These are phyloP conservation scores for Camelina neglecta DNA, from an alignment of 345 rosid genomes.

Conservation along the genomic window DNA sequence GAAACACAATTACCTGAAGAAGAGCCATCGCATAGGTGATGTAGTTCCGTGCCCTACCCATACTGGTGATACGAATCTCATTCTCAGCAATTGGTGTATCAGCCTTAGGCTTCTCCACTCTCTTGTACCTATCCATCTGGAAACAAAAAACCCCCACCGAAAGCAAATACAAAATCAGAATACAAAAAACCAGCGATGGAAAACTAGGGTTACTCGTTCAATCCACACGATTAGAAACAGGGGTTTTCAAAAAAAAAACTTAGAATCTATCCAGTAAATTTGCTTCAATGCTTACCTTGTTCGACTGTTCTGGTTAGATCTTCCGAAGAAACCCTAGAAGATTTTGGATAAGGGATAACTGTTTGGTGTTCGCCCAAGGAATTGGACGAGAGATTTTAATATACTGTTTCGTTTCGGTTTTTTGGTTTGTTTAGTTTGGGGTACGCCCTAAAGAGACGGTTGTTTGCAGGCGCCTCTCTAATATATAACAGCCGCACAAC, in stretches of 20 bases:
- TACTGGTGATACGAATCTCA: conserved; percentile 88
- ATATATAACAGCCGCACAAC: conserved; percentile 50
- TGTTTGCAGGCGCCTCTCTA: conserved; percentile 32
- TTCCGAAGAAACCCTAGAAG: conserved; percentile 36
- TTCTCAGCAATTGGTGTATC: conserved; percentile 80
- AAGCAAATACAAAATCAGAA: conserved; percentile 13
- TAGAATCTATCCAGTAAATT: neutral
- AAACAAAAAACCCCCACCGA: conserved; percentile 6
- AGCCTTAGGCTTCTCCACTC: conserved; percentile 81
- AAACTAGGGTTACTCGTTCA: conserved; percentile 5
- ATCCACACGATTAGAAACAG: neutral
- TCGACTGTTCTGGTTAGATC: conserved; percentile 31
- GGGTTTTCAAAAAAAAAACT: neutral
- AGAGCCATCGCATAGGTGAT: conserved; percentile 86
- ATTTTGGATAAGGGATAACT: conserved; percentile 27
- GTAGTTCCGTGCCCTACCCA: conserved; percentile 84
- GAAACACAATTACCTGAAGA: conserved; percentile 59
- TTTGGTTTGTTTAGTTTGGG: no score
- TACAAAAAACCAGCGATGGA: neutral
- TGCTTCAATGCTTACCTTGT: conserved; percentile 35
- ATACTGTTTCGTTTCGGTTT: conserved; percentile 71
- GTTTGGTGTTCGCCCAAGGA: conserved; percentile 40
- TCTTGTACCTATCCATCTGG: conserved; percentile 81
- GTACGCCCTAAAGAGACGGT: conserved; percentile 45
- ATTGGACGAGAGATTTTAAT: conserved; percentile 46